These are phyloP conservation scores for Aureoboletus auriporus DNA, from an alignment of 768 basidiomycete species.

Conservation along the genomic window DNA sequence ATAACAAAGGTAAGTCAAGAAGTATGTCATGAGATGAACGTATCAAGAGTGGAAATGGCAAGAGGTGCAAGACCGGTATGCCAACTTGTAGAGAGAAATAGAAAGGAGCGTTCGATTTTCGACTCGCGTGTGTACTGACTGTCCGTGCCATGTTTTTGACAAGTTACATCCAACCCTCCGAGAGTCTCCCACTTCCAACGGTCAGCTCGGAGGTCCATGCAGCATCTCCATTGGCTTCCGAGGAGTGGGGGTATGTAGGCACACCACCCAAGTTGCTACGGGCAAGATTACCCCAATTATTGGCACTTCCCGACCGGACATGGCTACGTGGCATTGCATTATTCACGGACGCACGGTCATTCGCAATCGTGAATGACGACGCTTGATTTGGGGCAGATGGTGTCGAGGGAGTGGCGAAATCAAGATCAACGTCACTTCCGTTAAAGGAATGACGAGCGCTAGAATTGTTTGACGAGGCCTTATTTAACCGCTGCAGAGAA, in stretches of 20 bases:
- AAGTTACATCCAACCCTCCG: constrained; percentile 45
- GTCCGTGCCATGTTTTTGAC: constrained; percentile 5
- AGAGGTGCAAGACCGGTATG: constrained; percentile 5
- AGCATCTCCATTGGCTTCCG: constrained; percentile 50
- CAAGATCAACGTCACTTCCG: constrained; percentile 61
- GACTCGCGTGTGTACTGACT: constrained; percentile 9
- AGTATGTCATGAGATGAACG: constrained; percentile 28
- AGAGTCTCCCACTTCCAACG: constrained; percentile 46
- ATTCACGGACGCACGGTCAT: constrained; percentile 35
- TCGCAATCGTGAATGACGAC: constrained; percentile 36
- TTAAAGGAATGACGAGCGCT: constrained; percentile 73
- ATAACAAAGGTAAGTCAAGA: constrained; percentile 36
- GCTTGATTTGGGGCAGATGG: constrained; percentile 43
- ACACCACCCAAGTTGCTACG: constrained; percentile 49
- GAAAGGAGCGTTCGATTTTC: constrained; percentile 39
- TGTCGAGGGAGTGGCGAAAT: constrained; percentile 55
- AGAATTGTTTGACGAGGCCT: constrained; percentile 43
- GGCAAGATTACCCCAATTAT: constrained; percentile 69
- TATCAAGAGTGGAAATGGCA: constrained; percentile 23
- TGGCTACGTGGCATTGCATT: constrained; percentile 51
- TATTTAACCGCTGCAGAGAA: constrained; percentile 41
- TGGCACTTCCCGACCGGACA: constrained; percentile 74
- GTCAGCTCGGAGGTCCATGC: constrained; percentile 59
- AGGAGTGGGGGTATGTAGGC: constrained; percentile 50
- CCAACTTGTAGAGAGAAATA: constrained; percentile 4